Conservation (phyloP, 148 eudicot genomes). For the Nyssa sinensis region DNA sequence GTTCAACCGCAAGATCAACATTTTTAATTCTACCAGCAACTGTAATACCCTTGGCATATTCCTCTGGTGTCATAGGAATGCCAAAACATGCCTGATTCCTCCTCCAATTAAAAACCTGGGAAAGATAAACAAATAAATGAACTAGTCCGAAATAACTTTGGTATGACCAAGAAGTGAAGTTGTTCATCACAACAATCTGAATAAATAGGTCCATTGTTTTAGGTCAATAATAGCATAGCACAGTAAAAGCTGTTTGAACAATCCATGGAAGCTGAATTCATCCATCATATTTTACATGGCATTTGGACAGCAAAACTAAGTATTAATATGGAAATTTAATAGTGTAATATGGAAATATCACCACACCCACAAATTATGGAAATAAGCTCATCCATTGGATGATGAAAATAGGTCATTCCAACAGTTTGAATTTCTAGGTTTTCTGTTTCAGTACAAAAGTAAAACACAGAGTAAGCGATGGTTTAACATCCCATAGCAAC, state of each 20-base stretch:
- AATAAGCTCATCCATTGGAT: neutral
- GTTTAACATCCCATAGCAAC: too few relatives aligned
- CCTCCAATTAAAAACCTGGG: conserved; percentile 79
- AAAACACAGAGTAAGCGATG: neutral
- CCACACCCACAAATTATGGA: neutral
- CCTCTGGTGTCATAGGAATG: conserved; percentile 58
- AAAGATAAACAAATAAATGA: neutral
- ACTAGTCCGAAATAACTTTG: neutral
- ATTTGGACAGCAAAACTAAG: neutral
- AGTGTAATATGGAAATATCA: neutral
- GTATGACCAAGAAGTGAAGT: neutral
- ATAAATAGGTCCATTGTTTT: neutral
- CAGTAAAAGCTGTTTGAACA: neutral
- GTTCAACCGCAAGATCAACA: conserved; percentile 58
- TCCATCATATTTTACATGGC: too few relatives aligned
- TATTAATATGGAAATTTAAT: too few relatives aligned
- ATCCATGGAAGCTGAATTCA: neutral
- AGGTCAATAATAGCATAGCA: neutral
- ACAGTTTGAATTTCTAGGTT: neutral
- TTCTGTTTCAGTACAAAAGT: neutral
- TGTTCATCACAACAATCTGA: neutral
- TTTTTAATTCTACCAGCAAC: conserved; percentile 61
- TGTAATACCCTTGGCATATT: conserved; percentile 70
- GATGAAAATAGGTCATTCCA: neutral
- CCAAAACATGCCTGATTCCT: conserved; percentile 37